Percentiles rank a stretch among this genome's conserved stretches.
These are phyloP conservation scores for Leishmania arabica DNA, from an alignment of 208 protist species.

Conservation along the genomic window DNA sequence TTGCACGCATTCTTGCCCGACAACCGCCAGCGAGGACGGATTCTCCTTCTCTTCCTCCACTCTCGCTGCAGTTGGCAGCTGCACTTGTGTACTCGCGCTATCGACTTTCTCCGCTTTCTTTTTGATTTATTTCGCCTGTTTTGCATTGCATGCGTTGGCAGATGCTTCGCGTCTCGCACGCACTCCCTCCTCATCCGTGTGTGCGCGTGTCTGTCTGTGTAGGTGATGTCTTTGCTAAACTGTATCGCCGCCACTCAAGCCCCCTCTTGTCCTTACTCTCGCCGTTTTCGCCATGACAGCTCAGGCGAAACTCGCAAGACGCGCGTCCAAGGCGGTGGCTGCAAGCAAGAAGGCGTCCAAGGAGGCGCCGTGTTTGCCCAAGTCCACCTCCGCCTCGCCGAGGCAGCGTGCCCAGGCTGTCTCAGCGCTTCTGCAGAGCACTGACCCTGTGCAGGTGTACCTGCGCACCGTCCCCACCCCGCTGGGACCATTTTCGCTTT, in stretches of 20 bases:
- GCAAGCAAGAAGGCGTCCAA: background rate
- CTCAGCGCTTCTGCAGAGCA: background rate
- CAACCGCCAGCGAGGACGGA: background rate
- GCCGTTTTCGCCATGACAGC: background rate
- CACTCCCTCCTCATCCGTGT: background rate
- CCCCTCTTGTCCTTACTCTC: background rate
- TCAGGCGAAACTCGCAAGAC: background rate
- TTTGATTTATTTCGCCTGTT: background rate
- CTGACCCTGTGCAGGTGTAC: slow-evolving; percentile 33
- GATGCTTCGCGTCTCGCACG: background rate
- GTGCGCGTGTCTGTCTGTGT: background rate
- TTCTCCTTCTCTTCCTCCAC: background rate
- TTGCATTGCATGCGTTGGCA: background rate
- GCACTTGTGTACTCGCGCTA: background rate
- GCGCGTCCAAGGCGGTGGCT: background rate
- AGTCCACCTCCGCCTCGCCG: background rate
- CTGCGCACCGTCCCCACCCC: slow-evolving; percentile 46
- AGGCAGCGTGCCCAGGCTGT: background rate
- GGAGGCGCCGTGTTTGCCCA: background rate
- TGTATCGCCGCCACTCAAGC: background rate
- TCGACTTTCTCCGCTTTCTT: background rate
- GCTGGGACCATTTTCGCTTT: slow-evolving; percentile 55
- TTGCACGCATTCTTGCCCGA: background rate
- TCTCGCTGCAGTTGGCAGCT: background rate
- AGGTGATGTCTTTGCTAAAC: background rate